Evolutionary conservation across 2,329 filamentous ascomycete genomes (phyloP), one percentile per base, ranked within the genome.

Genomic region (Pseudogymnoascus sp.): DNA sequence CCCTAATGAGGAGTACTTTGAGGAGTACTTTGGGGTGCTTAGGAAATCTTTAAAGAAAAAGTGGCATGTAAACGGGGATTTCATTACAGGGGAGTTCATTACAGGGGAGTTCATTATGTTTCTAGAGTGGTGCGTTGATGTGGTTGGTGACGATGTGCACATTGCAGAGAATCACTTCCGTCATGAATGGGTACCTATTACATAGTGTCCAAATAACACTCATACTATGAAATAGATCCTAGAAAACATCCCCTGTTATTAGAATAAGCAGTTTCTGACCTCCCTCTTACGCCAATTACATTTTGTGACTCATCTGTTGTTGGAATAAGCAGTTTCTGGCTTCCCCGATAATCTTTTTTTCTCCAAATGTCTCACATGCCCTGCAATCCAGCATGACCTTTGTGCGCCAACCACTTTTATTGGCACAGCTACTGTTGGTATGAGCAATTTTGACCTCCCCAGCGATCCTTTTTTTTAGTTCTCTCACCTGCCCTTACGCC

Each of bases 1-100:
- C 64, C 72, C 69, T 27, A 73, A 75, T 64, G 68, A 75, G 64
- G 70, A 74, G 64, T 71, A 72, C 60, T n/a, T 42, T 3, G 10
- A 42, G 40, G 40, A 42, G 40, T 42, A 25, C 40, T 76, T 75
- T 67, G 63, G 69, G n/a, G 70, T 73, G 61, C 64, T 75, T 6
- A 75, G 76, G 62, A 65, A 64, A 27, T 73, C 69, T 61, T 72
- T 75, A 36, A 71, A 69, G 64, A 67, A 65, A 61, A 63, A 69
- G 67, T 42, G 18, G 68, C 61, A 65, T 45, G 42, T 60, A n/a
- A 68, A 64, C 61, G 48, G 65, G 63, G 59, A 67, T 72, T 73
- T 64, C 52, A 64, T 63, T 42, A n/a, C 35, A 36, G 31, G 52
- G 72, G 69, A 59, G n/a, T n/a, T n/a, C n/a, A n/a, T n/a, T n/a